Percentiles rank a stretch among this genome's conserved stretches.
These are phyloP conservation scores for Didymella keratinophila DNA, from an alignment of 2,329 filamentous ascomycete genomes.

Conservation along the genomic window DNA sequence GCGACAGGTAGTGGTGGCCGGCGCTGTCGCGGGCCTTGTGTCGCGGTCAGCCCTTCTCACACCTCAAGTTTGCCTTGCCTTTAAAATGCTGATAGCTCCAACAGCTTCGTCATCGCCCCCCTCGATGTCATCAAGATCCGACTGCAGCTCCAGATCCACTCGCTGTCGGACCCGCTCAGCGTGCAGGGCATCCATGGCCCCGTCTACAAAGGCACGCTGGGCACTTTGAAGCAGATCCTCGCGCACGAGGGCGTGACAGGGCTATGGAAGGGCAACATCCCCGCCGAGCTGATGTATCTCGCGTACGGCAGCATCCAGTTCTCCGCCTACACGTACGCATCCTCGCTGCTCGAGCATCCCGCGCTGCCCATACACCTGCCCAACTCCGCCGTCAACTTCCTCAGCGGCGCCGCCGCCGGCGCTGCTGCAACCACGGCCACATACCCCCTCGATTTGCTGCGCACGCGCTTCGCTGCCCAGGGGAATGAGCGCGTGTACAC, in stretches of 20 bases:
- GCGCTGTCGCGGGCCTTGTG: conserved; percentile 80
- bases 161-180: conserved; percentile 74
- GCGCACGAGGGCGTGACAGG: conserved; percentile 81
- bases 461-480: conserved; percentile 96
- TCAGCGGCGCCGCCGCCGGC: conserved; percentile 83
- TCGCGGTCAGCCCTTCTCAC: conserved; percentile 68
- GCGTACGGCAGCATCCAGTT: conserved; percentile 92
- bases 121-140: conserved; percentile 99
- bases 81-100: not conserved
- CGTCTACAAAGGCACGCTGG: conserved; percentile 76
- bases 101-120: conserved; percentile 88
- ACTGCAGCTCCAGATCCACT: conserved; percentile 90
- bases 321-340: conserved; percentile 80
- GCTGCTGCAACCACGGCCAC: conserved; percentile 82
- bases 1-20: conserved; percentile 70
- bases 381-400: conserved; percentile 76
- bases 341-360: conserved; percentile 67
- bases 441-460: conserved; percentile 91
- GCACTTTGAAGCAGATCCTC: conserved; percentile 79
- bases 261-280: conserved; percentile 98
- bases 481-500: conserved; percentile 80
- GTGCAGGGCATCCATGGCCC: conserved; percentile 57
- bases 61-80: no score
- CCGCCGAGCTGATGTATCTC: conserved; percentile 92
- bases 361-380: conserved; percentile 63